These are phyloP conservation scores for Pharnaceum exiguum DNA, from an alignment of 148 eudicot species.

Conservation along the genomic window DNA sequence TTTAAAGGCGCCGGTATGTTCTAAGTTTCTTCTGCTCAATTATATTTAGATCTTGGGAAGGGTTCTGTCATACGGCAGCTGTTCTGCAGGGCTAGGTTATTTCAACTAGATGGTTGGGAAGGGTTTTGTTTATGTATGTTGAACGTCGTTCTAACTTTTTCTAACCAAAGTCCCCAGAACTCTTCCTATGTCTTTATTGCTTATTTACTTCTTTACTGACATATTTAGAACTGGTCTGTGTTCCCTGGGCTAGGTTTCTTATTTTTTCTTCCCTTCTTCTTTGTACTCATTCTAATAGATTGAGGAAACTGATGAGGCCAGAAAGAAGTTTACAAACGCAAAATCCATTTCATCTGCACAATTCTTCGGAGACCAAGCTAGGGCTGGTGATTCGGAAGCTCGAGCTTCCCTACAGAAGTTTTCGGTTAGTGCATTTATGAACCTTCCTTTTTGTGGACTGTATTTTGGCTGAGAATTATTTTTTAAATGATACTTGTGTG, in stretches of 20 bases:
- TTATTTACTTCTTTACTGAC: no score
- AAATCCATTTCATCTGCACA: constrained; percentile 94
- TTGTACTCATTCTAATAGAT: constrained; percentile 32
- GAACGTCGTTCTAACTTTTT: no score
- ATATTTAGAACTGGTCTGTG: no score
- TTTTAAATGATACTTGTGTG: no score
- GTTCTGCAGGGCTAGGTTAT: no score
- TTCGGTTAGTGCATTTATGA: constrained; percentile 46
- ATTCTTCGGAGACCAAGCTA: constrained; percentile 69
- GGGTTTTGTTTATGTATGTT: no score
- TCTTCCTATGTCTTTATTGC: no score
- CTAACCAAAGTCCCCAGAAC: no score
- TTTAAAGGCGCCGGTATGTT: constrained; percentile 72
- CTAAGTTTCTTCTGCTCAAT: background rate
- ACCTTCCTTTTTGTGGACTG: background rate
- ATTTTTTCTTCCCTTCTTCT: background rate
- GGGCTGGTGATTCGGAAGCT: constrained; percentile 41
- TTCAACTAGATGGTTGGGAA: no score
- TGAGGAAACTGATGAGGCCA: constrained; percentile 94
- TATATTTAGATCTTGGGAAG: background rate
- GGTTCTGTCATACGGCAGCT: no score
- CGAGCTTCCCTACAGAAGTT: constrained; percentile 71
- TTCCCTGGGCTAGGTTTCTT: background rate
- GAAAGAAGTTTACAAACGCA: constrained; percentile 94
- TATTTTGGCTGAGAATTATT: no score